phyloP scores from a whole-genome alignment of 129 eudicot species.

The Saposhnikovia divaricata region DNA sequence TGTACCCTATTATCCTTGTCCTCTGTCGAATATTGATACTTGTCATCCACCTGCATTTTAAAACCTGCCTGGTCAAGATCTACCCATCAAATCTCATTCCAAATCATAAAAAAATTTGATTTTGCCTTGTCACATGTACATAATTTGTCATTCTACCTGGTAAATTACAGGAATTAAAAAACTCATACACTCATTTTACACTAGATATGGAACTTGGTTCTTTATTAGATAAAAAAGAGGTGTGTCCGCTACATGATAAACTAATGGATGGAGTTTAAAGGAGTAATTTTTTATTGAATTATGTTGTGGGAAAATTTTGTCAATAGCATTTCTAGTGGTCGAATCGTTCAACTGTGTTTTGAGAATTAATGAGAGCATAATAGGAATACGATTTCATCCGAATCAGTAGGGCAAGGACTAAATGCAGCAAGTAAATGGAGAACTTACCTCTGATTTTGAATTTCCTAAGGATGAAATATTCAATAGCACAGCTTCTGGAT shows the following conservation, averaged over 20 bases:
- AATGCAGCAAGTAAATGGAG: background rate
- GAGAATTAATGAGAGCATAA: background rate
- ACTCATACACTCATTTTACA: background rate
- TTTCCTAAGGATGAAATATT: constrained; percentile 10
- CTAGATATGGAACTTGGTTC: background rate
- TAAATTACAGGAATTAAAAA: background rate
- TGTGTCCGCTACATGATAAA: too few species aligned
- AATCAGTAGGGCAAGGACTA: too few species aligned
- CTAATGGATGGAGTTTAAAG: too few species aligned
- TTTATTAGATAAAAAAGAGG: background rate
- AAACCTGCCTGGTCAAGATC: background rate
- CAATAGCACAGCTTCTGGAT: constrained; percentile 32
- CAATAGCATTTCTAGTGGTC: too few species aligned
- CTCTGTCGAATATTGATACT: constrained; percentile 35
- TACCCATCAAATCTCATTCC: background rate
- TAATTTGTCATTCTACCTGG: background rate
- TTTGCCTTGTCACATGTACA: background rate
- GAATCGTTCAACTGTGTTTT: background rate
- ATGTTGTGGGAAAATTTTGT: background rate
- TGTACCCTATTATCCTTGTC: too few species aligned
- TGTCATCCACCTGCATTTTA: constrained; percentile 45
- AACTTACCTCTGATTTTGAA: constrained; percentile 27
- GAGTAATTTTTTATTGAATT: background rate
- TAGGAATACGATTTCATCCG: too few species aligned
- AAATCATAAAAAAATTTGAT: background rate